These are phyloP conservation scores for Clarireedia homoeocarpa DNA, from an alignment of 2,329 filamentous ascomycete genomes.

Conservation along the genomic window DNA sequence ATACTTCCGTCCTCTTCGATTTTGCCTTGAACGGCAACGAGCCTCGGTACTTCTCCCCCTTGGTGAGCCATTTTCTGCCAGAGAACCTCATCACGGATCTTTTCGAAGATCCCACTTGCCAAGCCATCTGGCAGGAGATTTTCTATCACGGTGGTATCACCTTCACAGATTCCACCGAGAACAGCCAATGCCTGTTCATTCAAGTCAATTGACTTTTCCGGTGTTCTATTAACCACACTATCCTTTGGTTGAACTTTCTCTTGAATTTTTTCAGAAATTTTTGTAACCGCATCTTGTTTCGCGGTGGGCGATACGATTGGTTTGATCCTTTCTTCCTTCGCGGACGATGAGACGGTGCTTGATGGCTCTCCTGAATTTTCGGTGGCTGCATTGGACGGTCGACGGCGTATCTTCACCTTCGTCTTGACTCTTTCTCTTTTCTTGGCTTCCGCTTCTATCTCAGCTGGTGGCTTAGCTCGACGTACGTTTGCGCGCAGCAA, in stretches of 20 bases:
- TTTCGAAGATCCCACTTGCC: slow-evolving; percentile 56
- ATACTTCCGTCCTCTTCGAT: slow-evolving; percentile 61
- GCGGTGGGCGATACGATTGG: background rate
- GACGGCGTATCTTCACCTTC: slow-evolving; percentile 26
- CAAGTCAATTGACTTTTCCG: background rate
- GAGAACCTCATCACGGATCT: slow-evolving; percentile 63
- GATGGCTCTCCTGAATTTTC: background rate
- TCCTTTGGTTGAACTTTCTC: slow-evolving; percentile 2
- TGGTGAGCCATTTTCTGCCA: slow-evolving; percentile 94
- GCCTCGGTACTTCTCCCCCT: slow-evolving; percentile 80
- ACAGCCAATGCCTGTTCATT: background rate
- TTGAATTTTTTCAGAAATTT: background rate
- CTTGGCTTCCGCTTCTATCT: slow-evolving; percentile 9
- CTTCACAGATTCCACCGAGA: slow-evolving; percentile 52
- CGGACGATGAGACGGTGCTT: too few species aligned
- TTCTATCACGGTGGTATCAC: slow-evolving; percentile 69
- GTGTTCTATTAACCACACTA: background rate
- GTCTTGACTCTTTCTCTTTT: slow-evolving; percentile 25
- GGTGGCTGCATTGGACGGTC: slow-evolving; percentile 16
- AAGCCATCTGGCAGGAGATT: slow-evolving; percentile 56
- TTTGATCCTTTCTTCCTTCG: background rate
- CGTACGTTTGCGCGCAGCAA: slow-evolving; percentile 13
- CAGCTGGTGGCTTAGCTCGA: slow-evolving; percentile 6
- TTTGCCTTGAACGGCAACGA: slow-evolving; percentile 81
- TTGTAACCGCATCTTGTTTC: slow-evolving; percentile 11